Conservation (phyloP, 2,329 filamentous ascomycete genomes). For the Pyrenochaeta sp. region DNA sequence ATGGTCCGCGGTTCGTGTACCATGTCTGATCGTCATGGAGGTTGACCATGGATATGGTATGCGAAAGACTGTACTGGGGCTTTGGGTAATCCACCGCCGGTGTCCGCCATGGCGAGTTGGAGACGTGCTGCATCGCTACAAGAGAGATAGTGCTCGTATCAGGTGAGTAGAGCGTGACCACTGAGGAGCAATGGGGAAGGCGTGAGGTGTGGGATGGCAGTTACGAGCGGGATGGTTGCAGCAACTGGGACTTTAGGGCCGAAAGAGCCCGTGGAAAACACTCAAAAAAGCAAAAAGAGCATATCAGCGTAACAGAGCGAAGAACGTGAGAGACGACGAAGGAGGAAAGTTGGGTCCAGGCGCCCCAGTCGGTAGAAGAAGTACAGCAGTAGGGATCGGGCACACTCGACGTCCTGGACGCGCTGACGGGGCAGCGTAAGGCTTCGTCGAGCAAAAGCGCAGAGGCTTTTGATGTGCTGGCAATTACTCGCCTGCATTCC, state of each 20-base stretch:
- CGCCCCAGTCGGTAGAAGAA: constrained; percentile 43
- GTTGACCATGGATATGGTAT: constrained; percentile 52
- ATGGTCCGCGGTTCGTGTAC: constrained; percentile 43
- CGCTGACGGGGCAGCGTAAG: constrained; percentile 36
- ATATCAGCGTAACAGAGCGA: constrained; percentile 34
- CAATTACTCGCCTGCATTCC: constrained; percentile 48
- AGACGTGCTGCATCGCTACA: constrained; percentile 46
- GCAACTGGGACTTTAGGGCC: constrained; percentile 18
- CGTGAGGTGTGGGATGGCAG: constrained; percentile 21
- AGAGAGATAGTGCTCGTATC: constrained; percentile 24
- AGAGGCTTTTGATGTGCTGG: constrained; percentile 52
- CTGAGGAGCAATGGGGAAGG: constrained; percentile 28
- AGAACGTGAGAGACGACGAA: constrained; percentile 35
- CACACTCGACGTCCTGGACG: constrained; percentile 24
- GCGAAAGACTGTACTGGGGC: constrained; percentile 46
- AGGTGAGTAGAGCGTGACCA: constrained; percentile 32
- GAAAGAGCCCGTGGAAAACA: constrained; percentile 26
- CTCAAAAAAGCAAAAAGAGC: constrained; percentile 41
- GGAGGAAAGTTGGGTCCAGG: constrained; percentile 37
- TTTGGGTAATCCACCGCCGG: constrained; percentile 42
- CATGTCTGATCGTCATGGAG: constrained; percentile 49
- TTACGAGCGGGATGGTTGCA: constrained; percentile 19
- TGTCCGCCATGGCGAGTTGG: constrained; percentile 47
- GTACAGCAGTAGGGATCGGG: constrained; percentile 38
- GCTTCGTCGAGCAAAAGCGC: constrained; percentile 38